Conservation (phyloP, 495 filamentous ascomycete species). For the Penicillium coffeae region DNA sequence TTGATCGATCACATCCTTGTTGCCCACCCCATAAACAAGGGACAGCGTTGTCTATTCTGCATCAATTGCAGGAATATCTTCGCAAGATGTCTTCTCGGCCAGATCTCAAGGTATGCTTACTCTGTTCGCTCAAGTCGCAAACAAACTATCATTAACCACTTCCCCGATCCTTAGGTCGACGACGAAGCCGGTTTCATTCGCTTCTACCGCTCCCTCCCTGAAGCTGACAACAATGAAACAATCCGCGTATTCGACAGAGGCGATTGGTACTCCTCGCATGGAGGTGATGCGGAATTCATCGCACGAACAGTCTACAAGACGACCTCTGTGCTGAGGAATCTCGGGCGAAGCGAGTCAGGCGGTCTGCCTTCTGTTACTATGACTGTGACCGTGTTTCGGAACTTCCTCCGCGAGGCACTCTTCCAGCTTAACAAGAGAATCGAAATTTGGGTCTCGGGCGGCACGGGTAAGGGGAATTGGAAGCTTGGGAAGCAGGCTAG, state of each 20-base stretch:
- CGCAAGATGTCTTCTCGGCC: slow-evolving; percentile 80
- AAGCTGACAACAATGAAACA: slow-evolving; percentile 55
- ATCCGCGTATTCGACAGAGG: slow-evolving; percentile 91
- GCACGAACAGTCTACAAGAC: slow-evolving; percentile 95
- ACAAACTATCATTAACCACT: neutral
- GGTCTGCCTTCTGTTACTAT: slow-evolving; percentile 90
- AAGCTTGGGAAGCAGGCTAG: slow-evolving; percentile 87
- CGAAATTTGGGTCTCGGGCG: slow-evolving; percentile 77
- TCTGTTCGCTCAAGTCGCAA: neutral
- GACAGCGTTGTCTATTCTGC: slow-evolving; percentile 2
- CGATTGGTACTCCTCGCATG: slow-evolving; percentile 94
- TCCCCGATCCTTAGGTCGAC: slow-evolving; percentile 63
- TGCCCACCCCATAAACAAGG: neutral
- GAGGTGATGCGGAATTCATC: slow-evolving; percentile 88
- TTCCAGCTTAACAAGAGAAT: slow-evolving; percentile 86
- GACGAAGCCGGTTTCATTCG: slow-evolving; percentile 95
- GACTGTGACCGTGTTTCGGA: slow-evolving; percentile 88
- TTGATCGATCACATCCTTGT: slow-evolving; percentile 11
- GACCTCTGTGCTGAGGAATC: slow-evolving; percentile 85
- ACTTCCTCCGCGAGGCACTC: slow-evolving; percentile 90
- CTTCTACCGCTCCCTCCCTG: slow-evolving; percentile 79
- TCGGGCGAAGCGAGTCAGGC: slow-evolving; percentile 76
- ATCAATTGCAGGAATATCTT: slow-evolving; percentile 11
- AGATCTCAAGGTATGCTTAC: slow-evolving; percentile 69
- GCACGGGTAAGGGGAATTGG: slow-evolving; percentile 74